A percentile compares a stretch with the other conserved stretches of the same genome.
Evolutionary conservation across 2,329 filamentous ascomycete species (phyloP).

Genomic region (Fusarium mexicanum): DNA sequence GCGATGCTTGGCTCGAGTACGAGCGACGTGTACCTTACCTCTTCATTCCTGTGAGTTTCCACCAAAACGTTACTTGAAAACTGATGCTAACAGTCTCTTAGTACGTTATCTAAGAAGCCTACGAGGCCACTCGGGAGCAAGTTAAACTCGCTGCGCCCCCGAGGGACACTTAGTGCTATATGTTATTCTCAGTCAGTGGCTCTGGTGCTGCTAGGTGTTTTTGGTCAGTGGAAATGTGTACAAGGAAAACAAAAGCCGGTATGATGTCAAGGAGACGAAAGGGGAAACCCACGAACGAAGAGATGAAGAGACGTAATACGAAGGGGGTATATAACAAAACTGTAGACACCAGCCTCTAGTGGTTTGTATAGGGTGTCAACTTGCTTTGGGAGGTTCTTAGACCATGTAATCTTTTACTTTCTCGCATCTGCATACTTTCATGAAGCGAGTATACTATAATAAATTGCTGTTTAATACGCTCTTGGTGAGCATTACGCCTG

Average conservation of each 20-base stretch:
- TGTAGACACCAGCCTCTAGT: neutral
- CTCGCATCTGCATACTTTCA: slow-evolving; percentile 5
- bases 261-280: neutral
- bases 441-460: neutral
- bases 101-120: slow-evolving; percentile 54
- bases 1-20: slow-evolving; percentile 83
- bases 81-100: slow-evolving; percentile 37
- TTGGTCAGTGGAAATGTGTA: neutral
- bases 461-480: neutral
- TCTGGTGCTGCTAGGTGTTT: neutral
- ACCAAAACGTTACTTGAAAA: neutral
- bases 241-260: neutral
- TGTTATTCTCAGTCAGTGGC: slow-evolving; percentile 1
- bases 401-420: slow-evolving; percentile 21
- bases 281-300: slow-evolving; percentile 4
- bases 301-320: slow-evolving; percentile 26
- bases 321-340: neutral
- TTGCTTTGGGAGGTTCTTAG: neutral
- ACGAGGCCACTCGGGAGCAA: neutral
- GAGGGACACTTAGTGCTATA: neutral
- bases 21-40: slow-evolving; percentile 81
- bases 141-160: neutral
- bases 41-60: slow-evolving; percentile 73
- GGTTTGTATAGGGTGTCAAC: neutral
- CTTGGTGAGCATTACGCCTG: no score